Conservation (phyloP, 2,329 filamentous ascomycete genomes). For the Stagonosporopsis vannaccii region DNA sequence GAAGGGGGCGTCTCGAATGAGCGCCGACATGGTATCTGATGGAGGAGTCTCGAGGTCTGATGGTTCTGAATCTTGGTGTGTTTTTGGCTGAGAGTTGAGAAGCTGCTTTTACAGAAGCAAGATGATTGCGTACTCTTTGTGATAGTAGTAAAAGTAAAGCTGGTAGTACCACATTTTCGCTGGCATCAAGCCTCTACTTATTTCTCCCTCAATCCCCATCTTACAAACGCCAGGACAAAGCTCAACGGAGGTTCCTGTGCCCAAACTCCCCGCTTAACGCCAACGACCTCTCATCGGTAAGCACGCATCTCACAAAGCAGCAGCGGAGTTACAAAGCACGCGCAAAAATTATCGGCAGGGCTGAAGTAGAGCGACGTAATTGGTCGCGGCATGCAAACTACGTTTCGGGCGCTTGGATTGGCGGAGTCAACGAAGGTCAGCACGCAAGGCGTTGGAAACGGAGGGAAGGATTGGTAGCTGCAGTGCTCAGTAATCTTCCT, state of each 20-base stretch:
- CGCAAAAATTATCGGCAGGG: background rate
- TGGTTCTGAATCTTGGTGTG: background rate
- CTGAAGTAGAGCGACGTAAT: background rate
- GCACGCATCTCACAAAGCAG: slow-evolving; percentile 15
- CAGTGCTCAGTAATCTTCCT: slow-evolving; percentile 7
- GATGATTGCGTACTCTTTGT: background rate
- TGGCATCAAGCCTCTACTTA: slow-evolving; percentile 1
- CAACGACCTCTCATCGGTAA: slow-evolving; percentile 5
- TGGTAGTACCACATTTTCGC: background rate
- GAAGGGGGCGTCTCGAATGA: slow-evolving; percentile 64
- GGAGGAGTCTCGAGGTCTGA: too few relatives aligned
- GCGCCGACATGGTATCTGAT: slow-evolving; percentile 40
- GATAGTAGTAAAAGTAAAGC: background rate
- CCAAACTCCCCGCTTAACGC: background rate
- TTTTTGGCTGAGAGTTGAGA: background rate
- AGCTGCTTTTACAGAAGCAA: background rate
- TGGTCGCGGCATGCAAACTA: background rate
- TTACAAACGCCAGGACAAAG: background rate
- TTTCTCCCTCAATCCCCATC: background rate
- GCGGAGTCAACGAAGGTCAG: background rate
- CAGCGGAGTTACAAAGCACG: slow-evolving; percentile 12
- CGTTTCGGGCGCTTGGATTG: background rate
- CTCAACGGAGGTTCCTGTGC: background rate
- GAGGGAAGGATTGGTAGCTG: background rate
- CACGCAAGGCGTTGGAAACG: slow-evolving; percentile 1